These are phyloP conservation scores for Cladochytrium replicatum DNA, from an alignment of 192 early-diverging fungal genomes.

Conservation along the genomic window DNA sequence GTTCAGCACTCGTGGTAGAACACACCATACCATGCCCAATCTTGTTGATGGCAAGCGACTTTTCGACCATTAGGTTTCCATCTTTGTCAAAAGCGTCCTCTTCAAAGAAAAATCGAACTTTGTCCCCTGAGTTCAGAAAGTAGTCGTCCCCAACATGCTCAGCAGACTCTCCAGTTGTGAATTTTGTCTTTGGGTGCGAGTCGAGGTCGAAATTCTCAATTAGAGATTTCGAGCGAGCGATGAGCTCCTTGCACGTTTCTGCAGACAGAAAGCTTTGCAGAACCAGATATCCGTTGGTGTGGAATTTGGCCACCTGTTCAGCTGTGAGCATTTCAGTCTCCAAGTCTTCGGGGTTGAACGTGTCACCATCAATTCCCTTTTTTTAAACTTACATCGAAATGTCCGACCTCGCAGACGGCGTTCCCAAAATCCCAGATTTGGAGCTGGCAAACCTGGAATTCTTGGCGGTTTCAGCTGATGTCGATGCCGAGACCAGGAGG, in stretches of 20 bases:
- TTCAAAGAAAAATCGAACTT: slow-evolving; percentile 83
- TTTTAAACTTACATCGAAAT: no score
- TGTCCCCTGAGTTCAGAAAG: slow-evolving; percentile 76
- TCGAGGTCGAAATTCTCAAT: slow-evolving; percentile 50
- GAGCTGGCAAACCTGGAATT: no score
- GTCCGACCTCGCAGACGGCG: no score
- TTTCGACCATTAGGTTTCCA: slow-evolving; percentile 52
- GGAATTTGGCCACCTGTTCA: slow-evolving; percentile 1
- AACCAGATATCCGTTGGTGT: slow-evolving; percentile 28
- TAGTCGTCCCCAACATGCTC: slow-evolving; percentile 79
- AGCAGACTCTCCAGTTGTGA: slow-evolving; percentile 52
- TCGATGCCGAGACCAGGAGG: no score
- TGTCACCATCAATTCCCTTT: no score
- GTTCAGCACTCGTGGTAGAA: not conserved
- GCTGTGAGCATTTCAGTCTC: no score
- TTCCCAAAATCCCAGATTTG: no score
- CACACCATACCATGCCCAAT: slow-evolving; percentile 65
- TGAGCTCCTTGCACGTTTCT: slow-evolving; percentile 28
- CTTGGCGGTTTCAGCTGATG: no score
- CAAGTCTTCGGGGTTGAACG: no score
- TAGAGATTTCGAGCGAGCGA: slow-evolving; percentile 29
- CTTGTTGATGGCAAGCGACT: slow-evolving; percentile 71
- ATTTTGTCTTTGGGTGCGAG: slow-evolving; percentile 66
- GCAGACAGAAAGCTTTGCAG: slow-evolving; percentile 39
- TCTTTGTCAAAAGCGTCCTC: slow-evolving; percentile 62